Conservation (phyloP, 257 asterid genomes). For the Rubia yunnanensis region DNA sequence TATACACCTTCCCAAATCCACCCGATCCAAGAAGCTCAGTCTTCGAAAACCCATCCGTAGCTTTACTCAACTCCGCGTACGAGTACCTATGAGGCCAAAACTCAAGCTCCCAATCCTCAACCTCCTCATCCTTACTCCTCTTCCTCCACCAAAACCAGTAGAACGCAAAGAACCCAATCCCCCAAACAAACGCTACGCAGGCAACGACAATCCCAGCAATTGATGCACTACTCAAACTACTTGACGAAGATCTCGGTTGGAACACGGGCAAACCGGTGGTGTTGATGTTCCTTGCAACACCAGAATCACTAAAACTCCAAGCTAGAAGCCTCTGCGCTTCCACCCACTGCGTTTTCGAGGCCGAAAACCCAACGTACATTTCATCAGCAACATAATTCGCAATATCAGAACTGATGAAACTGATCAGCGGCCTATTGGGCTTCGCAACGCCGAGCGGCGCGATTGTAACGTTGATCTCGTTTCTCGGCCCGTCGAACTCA, state of each 20-base stretch:
- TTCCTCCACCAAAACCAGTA: constrained; percentile 60
- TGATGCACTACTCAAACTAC: constrained; percentile 36
- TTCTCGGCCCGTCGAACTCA: constrained; percentile 49
- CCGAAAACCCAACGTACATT: constrained; percentile 72
- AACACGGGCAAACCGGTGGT: constrained; percentile 60
- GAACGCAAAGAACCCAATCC: constrained; percentile 14
- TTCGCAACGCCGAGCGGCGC: constrained; percentile 53
- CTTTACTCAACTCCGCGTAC: constrained; percentile 44
- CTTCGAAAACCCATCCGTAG: constrained; percentile 45
- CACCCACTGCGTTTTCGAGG: constrained; percentile 62
- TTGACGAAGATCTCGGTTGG: constrained; percentile 21
- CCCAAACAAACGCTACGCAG: constrained; percentile 23
- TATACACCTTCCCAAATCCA: constrained; percentile 83
- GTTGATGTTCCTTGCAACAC: constrained; percentile 57
- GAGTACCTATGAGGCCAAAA: constrained; percentile 83
- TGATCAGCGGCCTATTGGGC: constrained; percentile 37
- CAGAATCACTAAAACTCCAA: constrained; percentile 78
- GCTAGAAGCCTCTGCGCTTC: constrained; percentile 68
- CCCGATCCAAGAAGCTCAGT: constrained; percentile 57
- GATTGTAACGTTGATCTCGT: constrained; percentile 56
- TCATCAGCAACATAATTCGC: constrained; percentile 38
- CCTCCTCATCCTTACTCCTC: constrained; percentile 44
- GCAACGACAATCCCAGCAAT: constrained; percentile 52
- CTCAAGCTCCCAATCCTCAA: constrained; percentile 88
- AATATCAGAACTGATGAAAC: constrained; percentile 27